Conservation (phyloP, 2,329 filamentous ascomycete genomes). For the Delphinella strobiligena region DNA sequence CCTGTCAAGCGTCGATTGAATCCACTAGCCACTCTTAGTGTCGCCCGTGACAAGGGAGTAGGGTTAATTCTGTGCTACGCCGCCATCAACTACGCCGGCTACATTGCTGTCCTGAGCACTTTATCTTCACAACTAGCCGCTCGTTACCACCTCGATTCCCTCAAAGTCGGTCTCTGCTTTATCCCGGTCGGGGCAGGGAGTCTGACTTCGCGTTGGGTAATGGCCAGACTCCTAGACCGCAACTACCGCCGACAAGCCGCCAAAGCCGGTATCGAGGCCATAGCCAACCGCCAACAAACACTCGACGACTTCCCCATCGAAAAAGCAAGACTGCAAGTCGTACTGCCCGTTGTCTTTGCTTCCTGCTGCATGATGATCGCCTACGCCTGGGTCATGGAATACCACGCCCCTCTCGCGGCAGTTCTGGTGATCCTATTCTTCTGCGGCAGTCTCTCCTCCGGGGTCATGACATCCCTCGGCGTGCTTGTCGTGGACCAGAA, state of each 20-base stretch:
- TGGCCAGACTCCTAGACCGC: conserved; percentile 52
- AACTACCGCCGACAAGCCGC: conserved; percentile 60
- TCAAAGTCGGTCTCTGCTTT: conserved; percentile 32
- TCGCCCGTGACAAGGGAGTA: conserved; percentile 3
- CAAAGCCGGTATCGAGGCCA: conserved; percentile 49
- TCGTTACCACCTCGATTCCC: conserved; percentile 31
- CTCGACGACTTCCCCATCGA: conserved; percentile 40
- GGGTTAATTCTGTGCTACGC: background rate
- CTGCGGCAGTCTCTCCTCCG: conserved; percentile 44
- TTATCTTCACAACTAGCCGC: conserved; percentile 1
- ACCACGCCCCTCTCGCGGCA: conserved; percentile 25
- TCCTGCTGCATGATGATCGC: conserved; percentile 21
- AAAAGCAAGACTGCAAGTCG: conserved; percentile 29
- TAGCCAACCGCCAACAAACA: conserved; percentile 43
- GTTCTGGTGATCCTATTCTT: conserved; percentile 38
- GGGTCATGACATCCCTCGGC: conserved; percentile 39
- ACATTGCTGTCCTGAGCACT: conserved; percentile 1
- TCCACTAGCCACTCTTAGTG: background rate
- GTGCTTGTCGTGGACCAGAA: conserved; percentile 31
- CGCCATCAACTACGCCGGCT: conserved; percentile 3
- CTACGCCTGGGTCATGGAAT: conserved; percentile 32
- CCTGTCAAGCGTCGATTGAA: background rate
- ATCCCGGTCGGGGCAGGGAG: conserved; percentile 27
- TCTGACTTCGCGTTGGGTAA: conserved; percentile 25
- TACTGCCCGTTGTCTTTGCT: conserved; percentile 23